Evolutionary conservation across 169 alveolate species (phyloP), one percentile per base, ranked within the genome.

Genomic region (Perkinsus chesapeaki): DNA sequence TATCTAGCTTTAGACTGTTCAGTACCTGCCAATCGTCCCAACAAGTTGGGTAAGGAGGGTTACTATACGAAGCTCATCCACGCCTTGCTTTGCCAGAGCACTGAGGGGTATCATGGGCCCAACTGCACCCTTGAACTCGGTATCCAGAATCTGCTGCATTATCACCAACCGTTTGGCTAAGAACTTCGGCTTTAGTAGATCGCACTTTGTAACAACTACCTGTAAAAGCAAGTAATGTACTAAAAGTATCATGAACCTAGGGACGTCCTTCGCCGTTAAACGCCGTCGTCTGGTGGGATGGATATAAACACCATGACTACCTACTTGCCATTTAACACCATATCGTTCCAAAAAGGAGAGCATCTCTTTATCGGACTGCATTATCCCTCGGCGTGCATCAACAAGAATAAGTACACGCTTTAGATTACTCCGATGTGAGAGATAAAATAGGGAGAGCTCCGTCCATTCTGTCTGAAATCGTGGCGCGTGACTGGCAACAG

Each of bases 391-490:
- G 60, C 96, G 93, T 95, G 95, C 92, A 92, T 96, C 97, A 92
- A 96, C 92, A 23, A 96, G 91, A 37, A 96, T 93, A 92, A 96
- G 93, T 39, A 95, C 96, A 37, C 95, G 96, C 92, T 95, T 95
- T 73, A 96, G 92, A 39, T 95, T 94, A 90, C 94, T 93, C 72
- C 97, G 91, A 92, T 95, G 91, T 90, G 95, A 96, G 73, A 96
- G 92, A 93, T 96, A 96, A 34, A 60, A 60, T 34, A 60, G 31
- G 82, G 82, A 60, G 94, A 94, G 94, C 92, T 95, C 93, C 0
- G 96, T 91, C 93, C 95, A 95, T 93, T 96, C 97, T 92, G 95
- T 95, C 96, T 96, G 95, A 60, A 93, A 94, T n/a, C n/a, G n/a
- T n/a, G 23, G 82, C 37, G 1, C 82, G 37, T 60, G 37, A 47